These are phyloP conservation scores for Hansenula sp. DNA, from an alignment of 1,139 yeast species.

Conservation along the genomic window DNA sequence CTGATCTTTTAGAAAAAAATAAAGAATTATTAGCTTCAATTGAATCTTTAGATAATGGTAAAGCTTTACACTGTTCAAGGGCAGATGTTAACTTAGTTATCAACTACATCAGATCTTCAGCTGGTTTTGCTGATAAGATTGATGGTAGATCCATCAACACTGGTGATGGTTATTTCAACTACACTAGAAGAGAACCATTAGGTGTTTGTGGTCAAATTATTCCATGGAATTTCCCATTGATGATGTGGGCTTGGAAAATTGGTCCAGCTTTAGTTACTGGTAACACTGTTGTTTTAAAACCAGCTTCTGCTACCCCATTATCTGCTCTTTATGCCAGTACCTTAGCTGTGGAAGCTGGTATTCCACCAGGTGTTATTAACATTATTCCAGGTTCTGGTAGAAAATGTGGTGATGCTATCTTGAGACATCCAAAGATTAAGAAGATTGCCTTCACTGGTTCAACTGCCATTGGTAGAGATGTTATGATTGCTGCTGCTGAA, in stretches of 20 bases:
- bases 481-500: slow-evolving; percentile 68
- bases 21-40: slow-evolving; percentile 59
- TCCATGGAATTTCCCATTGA: slow-evolving; percentile 85
- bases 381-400: slow-evolving; percentile 75
- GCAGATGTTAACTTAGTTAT: slow-evolving; percentile 58
- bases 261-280: slow-evolving; percentile 83
- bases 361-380: slow-evolving; percentile 78
- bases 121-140: slow-evolving; percentile 78
- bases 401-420: slow-evolving; percentile 71
- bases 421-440: slow-evolving; percentile 62
- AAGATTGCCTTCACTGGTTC: slow-evolving; percentile 88
- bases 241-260: slow-evolving; percentile 82
- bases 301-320: slow-evolving; percentile 82
- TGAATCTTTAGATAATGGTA: slow-evolving; percentile 82
- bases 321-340: slow-evolving; percentile 63
- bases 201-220: slow-evolving; percentile 79
- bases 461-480: slow-evolving; percentile 73
- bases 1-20: slow-evolving; percentile 58
- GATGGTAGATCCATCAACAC: slow-evolving; percentile 65
- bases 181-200: slow-evolving; percentile 58
- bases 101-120: slow-evolving; percentile 59
- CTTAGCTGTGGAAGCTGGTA: slow-evolving; percentile 61
- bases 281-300: slow-evolving; percentile 72
- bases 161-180: slow-evolving; percentile 56
- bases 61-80: slow-evolving; percentile 52